phyloP scores from a whole-genome alignment of 306 rosid species.

The Quercus engelmannii region DNA sequence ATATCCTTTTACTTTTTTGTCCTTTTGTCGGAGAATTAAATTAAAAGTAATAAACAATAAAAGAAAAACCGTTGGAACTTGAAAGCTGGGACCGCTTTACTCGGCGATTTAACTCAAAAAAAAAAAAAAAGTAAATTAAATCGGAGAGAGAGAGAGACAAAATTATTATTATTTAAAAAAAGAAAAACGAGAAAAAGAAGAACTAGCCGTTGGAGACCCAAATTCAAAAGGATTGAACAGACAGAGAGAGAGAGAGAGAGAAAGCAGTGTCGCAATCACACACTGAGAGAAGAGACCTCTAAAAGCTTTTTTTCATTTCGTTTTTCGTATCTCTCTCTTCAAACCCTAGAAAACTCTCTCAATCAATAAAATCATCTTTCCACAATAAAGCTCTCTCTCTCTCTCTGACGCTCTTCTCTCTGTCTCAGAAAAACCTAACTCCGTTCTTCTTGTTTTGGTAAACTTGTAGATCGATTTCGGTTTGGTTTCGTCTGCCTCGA shows the following conservation, averaged over 20 bases:
- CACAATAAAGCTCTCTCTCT: background rate
- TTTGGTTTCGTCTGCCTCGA: background rate
- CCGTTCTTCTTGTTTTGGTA: background rate
- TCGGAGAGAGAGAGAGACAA: background rate
- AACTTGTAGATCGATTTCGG: slow-evolving; percentile 24
- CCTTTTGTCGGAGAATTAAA: slow-evolving; percentile 1
- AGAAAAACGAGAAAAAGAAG: slow-evolving; percentile 3
- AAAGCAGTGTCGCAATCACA: background rate
- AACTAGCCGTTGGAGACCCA: slow-evolving; percentile 81
- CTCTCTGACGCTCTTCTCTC: slow-evolving; percentile 12
- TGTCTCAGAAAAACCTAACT: background rate
- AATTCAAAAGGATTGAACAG: slow-evolving; percentile 49
- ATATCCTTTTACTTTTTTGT: slow-evolving; percentile 17
- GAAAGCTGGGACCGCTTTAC: slow-evolving; percentile 33
- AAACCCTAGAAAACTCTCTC: background rate
- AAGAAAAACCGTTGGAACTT: slow-evolving; percentile 44
- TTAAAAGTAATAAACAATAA: background rate
- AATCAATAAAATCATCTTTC: background rate
- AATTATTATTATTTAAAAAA: background rate
- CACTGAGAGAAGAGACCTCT: slow-evolving; percentile 17
- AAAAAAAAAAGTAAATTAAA: background rate
- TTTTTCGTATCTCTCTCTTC: background rate
- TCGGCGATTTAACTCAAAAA: slow-evolving; percentile 11
- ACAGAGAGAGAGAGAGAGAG: background rate
- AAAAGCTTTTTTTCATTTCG: background rate